Conservation (phyloP, 768 basidiomycete species). For the Epithele typhae region DNA sequence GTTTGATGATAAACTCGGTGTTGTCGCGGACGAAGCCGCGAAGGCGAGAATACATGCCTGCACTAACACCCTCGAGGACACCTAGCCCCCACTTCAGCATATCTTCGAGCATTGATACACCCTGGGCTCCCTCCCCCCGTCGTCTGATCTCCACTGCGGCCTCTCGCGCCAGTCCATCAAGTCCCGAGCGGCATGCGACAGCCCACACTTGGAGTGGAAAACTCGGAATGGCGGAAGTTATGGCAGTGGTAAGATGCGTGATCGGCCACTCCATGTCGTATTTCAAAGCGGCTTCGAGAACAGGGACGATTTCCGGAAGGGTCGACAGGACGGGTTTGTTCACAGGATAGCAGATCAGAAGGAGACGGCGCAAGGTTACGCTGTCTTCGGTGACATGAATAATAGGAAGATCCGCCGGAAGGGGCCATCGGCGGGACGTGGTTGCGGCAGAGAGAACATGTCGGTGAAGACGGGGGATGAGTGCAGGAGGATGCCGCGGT, state of each 20-base stretch:
- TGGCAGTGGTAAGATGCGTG: conserved; percentile 10
- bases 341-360: conserved; percentile 34
- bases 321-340: conserved; percentile 12
- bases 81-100: neutral
- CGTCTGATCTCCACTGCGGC: neutral
- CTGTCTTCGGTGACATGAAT: conserved; percentile 28
- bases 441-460: conserved; percentile 49
- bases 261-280: conserved; percentile 6
- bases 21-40: neutral
- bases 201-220: conserved; percentile 26
- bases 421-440: conserved; percentile 10
- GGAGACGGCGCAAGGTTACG: conserved; percentile 22
- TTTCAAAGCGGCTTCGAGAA: conserved; percentile 2
- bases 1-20: neutral
- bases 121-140: neutral
- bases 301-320: neutral
- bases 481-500: conserved; percentile 50
- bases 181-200: neutral
- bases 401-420: conserved; percentile 3
- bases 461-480: conserved; percentile 57
- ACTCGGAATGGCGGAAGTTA: conserved; percentile 8
- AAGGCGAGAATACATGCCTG: conserved; percentile 3
- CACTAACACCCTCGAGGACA: neutral
- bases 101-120: neutral
- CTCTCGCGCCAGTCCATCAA: neutral